Percentiles rank a stretch among this genome's conserved stretches.
phyloP scores from a whole-genome alignment of 768 basidiomycete species.

The Boletus rubroflammeus region DNA sequence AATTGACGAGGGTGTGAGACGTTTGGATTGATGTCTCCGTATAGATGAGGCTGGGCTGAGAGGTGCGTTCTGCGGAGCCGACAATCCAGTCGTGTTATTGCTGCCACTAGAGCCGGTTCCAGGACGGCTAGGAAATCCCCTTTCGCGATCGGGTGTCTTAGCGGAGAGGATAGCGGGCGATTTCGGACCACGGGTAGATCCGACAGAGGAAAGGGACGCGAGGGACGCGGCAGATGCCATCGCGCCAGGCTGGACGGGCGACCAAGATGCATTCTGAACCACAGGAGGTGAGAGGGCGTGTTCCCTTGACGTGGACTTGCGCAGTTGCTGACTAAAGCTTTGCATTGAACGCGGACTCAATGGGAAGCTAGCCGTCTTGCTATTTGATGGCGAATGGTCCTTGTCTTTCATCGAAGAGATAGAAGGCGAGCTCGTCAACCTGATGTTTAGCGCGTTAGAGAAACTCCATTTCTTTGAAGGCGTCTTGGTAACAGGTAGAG shows the following conservation, averaged over 20 bases:
- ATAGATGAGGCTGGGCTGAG: slow-evolving; percentile 72
- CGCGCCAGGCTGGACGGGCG: slow-evolving; percentile 66
- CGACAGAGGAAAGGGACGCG: slow-evolving; percentile 68
- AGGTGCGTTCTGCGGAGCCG: slow-evolving; percentile 54
- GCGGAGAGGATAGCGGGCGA: slow-evolving; percentile 39
- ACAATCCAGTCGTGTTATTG: slow-evolving; percentile 56
- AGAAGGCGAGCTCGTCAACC: slow-evolving; percentile 63
- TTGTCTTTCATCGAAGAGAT: slow-evolving; percentile 50
- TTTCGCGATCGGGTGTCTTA: slow-evolving; percentile 63
- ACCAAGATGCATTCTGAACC: slow-evolving; percentile 53
- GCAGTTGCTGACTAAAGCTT: slow-evolving; percentile 58
- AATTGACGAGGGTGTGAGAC: slow-evolving; percentile 88
- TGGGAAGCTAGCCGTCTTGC: slow-evolving; percentile 53
- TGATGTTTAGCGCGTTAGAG: slow-evolving; percentile 79
- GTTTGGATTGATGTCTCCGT: slow-evolving; percentile 63
- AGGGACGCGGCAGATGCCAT: slow-evolving; percentile 79
- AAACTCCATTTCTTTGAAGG: slow-evolving; percentile 98
- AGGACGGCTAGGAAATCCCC: slow-evolving; percentile 54
- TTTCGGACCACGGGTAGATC: slow-evolving; percentile 54
- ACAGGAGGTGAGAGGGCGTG: slow-evolving; percentile 44
- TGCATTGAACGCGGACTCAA: slow-evolving; percentile 65
- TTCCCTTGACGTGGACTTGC: slow-evolving; percentile 70
- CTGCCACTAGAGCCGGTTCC: slow-evolving; percentile 76
- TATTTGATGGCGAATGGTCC: slow-evolving; percentile 30
- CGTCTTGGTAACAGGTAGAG: slow-evolving; percentile 56